These are phyloP conservation scores for Colletotrichum tamarilloi DNA, from an alignment of 2,329 filamentous ascomycete species.

Conservation along the genomic window DNA sequence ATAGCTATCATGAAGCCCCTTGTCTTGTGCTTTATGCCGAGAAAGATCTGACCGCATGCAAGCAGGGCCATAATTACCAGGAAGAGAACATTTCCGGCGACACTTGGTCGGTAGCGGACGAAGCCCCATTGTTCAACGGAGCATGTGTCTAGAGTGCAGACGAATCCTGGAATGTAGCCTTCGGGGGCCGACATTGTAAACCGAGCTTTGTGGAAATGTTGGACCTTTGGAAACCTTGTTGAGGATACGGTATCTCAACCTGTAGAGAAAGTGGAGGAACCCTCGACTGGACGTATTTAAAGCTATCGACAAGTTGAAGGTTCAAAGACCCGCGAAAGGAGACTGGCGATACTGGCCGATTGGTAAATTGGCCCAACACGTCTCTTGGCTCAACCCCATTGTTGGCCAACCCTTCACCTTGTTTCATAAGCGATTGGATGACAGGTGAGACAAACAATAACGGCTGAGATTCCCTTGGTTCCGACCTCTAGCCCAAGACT, in stretches of 20 bases:
- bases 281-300: not conserved
- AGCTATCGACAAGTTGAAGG: not conserved
- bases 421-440: not conserved
- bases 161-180: conserved; percentile 7
- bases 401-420: not conserved
- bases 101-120: not conserved
- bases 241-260: not conserved
- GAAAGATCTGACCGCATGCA: conserved; percentile 24
- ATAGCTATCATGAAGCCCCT: conserved; percentile 38
- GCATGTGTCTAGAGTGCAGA: conserved; percentile 5
- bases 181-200: not conserved
- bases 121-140: conserved; percentile 1
- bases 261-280: not conserved
- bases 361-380: not conserved
- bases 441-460: not conserved
- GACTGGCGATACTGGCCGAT: not conserved
- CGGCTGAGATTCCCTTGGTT: not conserved
- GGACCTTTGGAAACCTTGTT: not conserved
- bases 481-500: not conserved
- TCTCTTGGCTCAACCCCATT: not conserved
- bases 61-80: not conserved
- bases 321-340: not conserved
- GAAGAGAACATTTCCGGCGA: not conserved
- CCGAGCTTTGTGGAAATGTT: not conserved
- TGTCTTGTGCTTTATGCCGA: conserved; percentile 38